These are phyloP conservation scores for Lolium multiflorum DNA, from an alignment of 176 grass and related monocot genomes.

Conservation along the genomic window DNA sequence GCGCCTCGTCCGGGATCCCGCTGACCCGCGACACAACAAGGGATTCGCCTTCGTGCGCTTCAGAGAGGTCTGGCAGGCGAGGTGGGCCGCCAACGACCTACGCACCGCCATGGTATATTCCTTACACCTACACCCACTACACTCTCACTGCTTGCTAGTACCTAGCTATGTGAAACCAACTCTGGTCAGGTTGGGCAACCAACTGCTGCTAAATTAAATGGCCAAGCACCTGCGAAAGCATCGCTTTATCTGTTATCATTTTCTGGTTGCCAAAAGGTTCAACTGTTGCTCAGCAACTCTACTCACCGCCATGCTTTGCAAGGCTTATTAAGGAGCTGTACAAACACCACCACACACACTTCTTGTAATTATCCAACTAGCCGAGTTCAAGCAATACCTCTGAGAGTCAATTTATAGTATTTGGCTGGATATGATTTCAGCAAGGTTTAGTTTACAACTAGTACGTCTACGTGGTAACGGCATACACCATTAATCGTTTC, in stretches of 20 bases:
- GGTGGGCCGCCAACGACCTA: conserved; percentile 38
- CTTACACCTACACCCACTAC: conserved; percentile 14
- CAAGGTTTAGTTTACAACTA: conserved; percentile 7
- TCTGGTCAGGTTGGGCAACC: conserved; percentile 16
- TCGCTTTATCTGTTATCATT: background rate
- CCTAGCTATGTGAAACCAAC: background rate
- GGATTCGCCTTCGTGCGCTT: conserved; percentile 46
- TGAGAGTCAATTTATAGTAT: conserved; percentile 6
- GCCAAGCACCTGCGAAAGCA: background rate
- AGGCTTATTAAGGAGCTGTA: background rate
- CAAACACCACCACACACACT: background rate
- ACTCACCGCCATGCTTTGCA: background rate
- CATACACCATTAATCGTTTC: background rate
- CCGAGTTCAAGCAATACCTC: background rate
- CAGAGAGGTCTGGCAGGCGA: conserved; percentile 20
- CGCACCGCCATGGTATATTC: conserved; percentile 46
- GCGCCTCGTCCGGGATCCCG: conserved; percentile 33
- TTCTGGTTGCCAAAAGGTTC: conserved; percentile 13
- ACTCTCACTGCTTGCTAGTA: background rate
- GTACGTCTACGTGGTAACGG: background rate
- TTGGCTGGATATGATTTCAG: background rate
- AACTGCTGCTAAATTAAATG: conserved; percentile 6
- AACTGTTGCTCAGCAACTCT: conserved; percentile 7
- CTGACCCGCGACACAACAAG: conserved; percentile 39
- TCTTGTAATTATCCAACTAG: background rate